Percentiles rank a stretch among this genome's conserved stretches.
Evolutionary conservation across 2,329 filamentous ascomycete genomes (phyloP).

Genomic region (Thelonectria rubi): DNA sequence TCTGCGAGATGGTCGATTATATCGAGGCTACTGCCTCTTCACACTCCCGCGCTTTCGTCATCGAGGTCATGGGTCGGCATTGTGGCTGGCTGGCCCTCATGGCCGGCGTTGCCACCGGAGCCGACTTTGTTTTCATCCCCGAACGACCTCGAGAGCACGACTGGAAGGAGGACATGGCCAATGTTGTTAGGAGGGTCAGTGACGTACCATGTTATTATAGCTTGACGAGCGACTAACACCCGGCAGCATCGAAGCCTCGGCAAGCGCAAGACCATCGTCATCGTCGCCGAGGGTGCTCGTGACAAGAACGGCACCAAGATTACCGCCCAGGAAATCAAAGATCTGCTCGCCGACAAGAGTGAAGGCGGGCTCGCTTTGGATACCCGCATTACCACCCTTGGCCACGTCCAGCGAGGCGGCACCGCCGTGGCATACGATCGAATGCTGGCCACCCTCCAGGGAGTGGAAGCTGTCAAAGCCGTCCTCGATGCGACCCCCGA

Average conservation of each 20-base stretch:
- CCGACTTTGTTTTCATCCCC: conserved; percentile 96
- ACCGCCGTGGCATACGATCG: conserved; percentile 93
- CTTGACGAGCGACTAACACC: conserved; percentile 29
- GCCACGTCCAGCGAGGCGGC: conserved; percentile 96
- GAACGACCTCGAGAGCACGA: conserved; percentile 88
- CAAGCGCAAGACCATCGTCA: conserved; percentile 98
- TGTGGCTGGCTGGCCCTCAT: conserved; percentile 98
- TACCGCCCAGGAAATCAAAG: conserved; percentile 80
- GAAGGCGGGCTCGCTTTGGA: conserved; percentile 77
- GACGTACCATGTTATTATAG: neutral
- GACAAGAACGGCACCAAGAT: conserved; percentile 88
- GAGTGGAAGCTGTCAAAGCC: conserved; percentile 91
- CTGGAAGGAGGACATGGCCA: conserved; percentile 90
- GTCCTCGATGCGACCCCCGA: conserved; percentile 89
- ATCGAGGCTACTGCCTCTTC: conserved; percentile 95
- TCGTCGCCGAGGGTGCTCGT: conserved; percentile 94
- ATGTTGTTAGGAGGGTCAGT: conserved; percentile 75
- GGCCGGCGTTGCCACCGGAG: conserved; percentile 92
- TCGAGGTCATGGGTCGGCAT: conserved; percentile 98
- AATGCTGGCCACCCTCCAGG: conserved; percentile 91
- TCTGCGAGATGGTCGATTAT: conserved; percentile 95
- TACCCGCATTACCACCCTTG: conserved; percentile 92
- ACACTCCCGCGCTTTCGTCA: conserved; percentile 94
- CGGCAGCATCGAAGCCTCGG: conserved; percentile 82
- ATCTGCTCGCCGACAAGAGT: conserved; percentile 81